Percentiles rank a stretch among this genome's conserved stretches.
phyloP scores from a whole-genome alignment of 1,284 basidiomycete genomes.

The Blastosporella zonata region DNA sequence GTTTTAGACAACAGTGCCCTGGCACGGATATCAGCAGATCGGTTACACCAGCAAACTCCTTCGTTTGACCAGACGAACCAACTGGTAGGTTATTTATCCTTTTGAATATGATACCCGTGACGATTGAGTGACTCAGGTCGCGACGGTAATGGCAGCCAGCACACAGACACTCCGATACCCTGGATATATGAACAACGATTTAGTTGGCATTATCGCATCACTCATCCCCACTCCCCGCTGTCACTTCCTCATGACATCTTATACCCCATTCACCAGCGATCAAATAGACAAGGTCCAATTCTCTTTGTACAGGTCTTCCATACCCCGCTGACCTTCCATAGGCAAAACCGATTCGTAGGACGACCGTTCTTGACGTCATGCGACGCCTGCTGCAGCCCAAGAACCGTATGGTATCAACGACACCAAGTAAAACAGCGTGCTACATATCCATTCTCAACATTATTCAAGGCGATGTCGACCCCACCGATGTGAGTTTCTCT shows the following conservation, averaged over 20 bases:
- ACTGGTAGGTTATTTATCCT: slow-evolving; percentile 52
- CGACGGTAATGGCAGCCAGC: slow-evolving; percentile 95
- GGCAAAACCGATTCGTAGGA: slow-evolving; percentile 88
- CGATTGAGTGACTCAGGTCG: slow-evolving; percentile 52
- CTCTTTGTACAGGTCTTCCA: not conserved
- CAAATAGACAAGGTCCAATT: slow-evolving; percentile 81
- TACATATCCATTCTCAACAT: slow-evolving; percentile 99
- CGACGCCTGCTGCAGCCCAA: slow-evolving; percentile 95
- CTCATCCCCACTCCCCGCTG: slow-evolving; percentile 98
- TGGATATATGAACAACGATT: slow-evolving; percentile 99
- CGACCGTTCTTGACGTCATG: slow-evolving; percentile 98
- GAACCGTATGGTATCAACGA: slow-evolving; percentile 98
- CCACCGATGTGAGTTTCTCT: slow-evolving; percentile 76
- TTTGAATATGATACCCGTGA: not conserved
- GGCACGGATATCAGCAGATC: slow-evolving; percentile 87
- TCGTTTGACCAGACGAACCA: slow-evolving; percentile 96
- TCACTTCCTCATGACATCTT: slow-evolving; percentile 99
- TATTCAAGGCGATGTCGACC: slow-evolving; percentile 97
- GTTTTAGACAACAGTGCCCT: slow-evolving; percentile 97
- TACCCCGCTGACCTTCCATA: slow-evolving; percentile 27
- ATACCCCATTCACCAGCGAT: slow-evolving; percentile 97
- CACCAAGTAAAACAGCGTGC: slow-evolving; percentile 86
- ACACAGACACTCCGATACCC: slow-evolving; percentile 98
- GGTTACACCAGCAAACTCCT: slow-evolving; percentile 88
- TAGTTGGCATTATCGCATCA: slow-evolving; percentile 95